Percentiles rank a stretch among this genome's conserved stretches.
These are phyloP conservation scores for Anacardium occidentale DNA, from an alignment of 345 rosid genomes.

Conservation along the genomic window DNA sequence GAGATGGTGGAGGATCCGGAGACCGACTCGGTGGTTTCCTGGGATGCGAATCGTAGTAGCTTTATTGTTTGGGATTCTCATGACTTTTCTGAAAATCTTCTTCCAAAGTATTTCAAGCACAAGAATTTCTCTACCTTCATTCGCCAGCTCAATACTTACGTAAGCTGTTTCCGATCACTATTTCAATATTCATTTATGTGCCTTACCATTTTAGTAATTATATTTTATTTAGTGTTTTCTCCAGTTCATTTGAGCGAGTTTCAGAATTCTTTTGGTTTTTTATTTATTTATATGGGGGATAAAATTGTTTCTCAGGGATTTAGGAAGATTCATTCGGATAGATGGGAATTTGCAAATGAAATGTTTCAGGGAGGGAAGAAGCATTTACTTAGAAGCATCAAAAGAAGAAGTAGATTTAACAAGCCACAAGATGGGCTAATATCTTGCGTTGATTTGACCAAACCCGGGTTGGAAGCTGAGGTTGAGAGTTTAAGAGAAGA, in stretches of 20 bases:
- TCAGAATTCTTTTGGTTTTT: neutral
- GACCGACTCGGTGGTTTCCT: slow-evolving; percentile 50
- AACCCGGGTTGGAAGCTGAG: slow-evolving; percentile 29
- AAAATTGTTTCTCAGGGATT: slow-evolving; percentile 49
- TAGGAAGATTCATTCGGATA: slow-evolving; percentile 55
- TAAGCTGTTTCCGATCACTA: slow-evolving; percentile 26
- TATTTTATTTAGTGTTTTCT: no score
- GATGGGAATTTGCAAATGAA: slow-evolving; percentile 70
- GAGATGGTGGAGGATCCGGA: slow-evolving; percentile 57
- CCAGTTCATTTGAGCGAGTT: neutral
- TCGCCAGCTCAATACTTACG: slow-evolving; percentile 72
- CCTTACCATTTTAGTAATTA: no score
- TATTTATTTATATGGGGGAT: neutral
- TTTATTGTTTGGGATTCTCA: slow-evolving; percentile 60
- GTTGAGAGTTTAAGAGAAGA: slow-evolving; percentile 43
- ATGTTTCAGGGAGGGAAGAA: slow-evolving; percentile 56
- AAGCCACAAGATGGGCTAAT: slow-evolving; percentile 21
- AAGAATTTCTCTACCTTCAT: slow-evolving; percentile 71
- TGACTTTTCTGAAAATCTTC: slow-evolving; percentile 40
- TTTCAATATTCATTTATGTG: neutral
- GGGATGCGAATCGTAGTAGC: slow-evolving; percentile 48
- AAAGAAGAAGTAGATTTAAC: slow-evolving; percentile 49
- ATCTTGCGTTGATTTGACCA: slow-evolving; percentile 5
- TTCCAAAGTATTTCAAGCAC: slow-evolving; percentile 73
- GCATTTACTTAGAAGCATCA: slow-evolving; percentile 58